Conservation (phyloP, 352 stramenopile species). For the Peronospora tabacina region DNA sequence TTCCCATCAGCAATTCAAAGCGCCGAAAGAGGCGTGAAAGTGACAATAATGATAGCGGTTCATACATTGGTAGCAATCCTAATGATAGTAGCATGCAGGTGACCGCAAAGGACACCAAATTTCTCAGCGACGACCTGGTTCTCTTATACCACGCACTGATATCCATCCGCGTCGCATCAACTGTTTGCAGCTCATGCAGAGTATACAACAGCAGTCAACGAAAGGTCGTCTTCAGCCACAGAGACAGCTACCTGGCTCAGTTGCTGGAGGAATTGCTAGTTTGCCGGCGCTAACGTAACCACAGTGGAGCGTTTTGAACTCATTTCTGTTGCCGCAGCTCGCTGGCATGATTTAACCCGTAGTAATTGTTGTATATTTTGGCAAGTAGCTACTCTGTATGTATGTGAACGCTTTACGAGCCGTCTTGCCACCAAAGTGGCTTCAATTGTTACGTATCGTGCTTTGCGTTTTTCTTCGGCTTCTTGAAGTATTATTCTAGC, state of each 20-base stretch:
- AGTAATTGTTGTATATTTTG: constrained; percentile 18
- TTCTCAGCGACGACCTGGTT: constrained; percentile 9
- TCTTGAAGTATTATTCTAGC: too few relatives aligned
- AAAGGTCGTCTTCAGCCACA: constrained; percentile 12
- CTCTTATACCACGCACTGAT: constrained; percentile 5
- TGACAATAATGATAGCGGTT: constrained; percentile 37
- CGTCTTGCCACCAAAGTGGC: too few relatives aligned
- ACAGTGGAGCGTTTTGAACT: constrained; percentile 73
- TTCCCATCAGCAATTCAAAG: constrained; percentile 60
- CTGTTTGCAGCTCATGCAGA: constrained; percentile 33
- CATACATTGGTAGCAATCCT: constrained; percentile 22
- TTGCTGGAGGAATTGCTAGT: constrained; percentile 10
- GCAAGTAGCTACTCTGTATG: constrained; percentile 22
- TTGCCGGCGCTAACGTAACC: constrained; percentile 52
- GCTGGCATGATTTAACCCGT: constrained; percentile 25
- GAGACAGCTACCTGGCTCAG: constrained; percentile 17
- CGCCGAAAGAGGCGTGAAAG: constrained; percentile 28
- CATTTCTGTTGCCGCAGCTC: constrained; percentile 70
- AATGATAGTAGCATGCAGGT: constrained; percentile 28
- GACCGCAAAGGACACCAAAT: constrained; percentile 14
- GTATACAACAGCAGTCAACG: constrained; percentile 17
- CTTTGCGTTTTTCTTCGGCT: too few relatives aligned
- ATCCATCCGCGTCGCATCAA: constrained; percentile 10
- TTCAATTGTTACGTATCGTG: too few relatives aligned
- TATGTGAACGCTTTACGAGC: too few relatives aligned